Base-by-base conservation (phyloP, 1,284 basidiomycete genomes). In the Dichomitus squalens region DNA sequence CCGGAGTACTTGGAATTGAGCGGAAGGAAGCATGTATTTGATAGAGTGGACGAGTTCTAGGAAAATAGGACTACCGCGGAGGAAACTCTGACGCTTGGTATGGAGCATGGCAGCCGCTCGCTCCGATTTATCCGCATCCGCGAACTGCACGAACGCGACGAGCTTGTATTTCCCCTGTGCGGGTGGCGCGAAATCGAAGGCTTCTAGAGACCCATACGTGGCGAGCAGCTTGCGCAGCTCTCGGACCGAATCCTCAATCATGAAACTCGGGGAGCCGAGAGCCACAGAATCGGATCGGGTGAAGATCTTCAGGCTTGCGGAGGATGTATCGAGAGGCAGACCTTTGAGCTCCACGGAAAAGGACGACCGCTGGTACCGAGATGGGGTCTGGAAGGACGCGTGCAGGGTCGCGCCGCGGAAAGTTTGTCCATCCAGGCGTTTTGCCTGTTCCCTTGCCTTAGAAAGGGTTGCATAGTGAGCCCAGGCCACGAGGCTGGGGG, bases 341-440 rank as follows among this genome's bases (percentile, higher is more conserved):
- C 68, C 66, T 50, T 67, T 69, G 36, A 71, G 52, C 49, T 66
- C 66, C n/a, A 71, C 68, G 3, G 68, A 68, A 53, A 69, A 71
- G 0, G 68, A 68, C 14, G 38, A 49, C 20, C 31, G 59, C 49
- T 70, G 67, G 11, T 46, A 46, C 31, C 49, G 20, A 5, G 58
- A 44, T 7, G 69, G 69, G 4, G 51, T 48, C 48, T 71, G 68
- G 53, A 69, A 68, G 4, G 58, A 44, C 4, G 64, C 61, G 12
- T 39, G 47, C 16, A 69, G 31, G 31, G 50, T 59, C 7, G 57
- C 40, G 29, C 60, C 60, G 38, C 55, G 36, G 60, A 71, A 69
- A 18, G 43, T n/a, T 27, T 29, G 46, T 14, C 65, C 64, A 34
- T 68, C 36, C 1, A 70, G 58, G 14, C 52, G 43, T 20, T 40